Percentiles rank a stretch among this genome's conserved stretches.
Evolutionary conservation across 2,329 filamentous ascomycete genomes (phyloP).

Genomic region (Penicillium sp.): DNA sequence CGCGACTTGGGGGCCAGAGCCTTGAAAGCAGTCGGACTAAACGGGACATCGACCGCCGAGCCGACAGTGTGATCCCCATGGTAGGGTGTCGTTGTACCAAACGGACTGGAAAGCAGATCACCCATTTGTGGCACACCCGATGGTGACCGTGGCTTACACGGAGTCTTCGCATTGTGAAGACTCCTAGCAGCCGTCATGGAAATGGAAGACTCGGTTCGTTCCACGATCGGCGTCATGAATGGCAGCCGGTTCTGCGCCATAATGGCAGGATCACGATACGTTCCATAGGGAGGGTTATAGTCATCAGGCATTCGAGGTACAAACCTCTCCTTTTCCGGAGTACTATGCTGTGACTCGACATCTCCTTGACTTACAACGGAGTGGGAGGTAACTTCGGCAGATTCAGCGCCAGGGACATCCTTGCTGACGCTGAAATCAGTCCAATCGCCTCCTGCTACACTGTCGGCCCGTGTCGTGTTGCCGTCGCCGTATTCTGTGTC

Average conservation of each 20-base stretch:
- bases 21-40: slow-evolving; percentile 49
- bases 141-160: slow-evolving; percentile 63
- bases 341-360: slow-evolving; percentile 42
- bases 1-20: slow-evolving; percentile 33
- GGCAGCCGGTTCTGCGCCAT: slow-evolving; percentile 88
- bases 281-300: slow-evolving; percentile 77
- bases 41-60: slow-evolving; percentile 42
- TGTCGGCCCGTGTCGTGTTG: slow-evolving; percentile 57
- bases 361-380: slow-evolving; percentile 35
- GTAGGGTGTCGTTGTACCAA: slow-evolving; percentile 68
- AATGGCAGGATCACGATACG: slow-evolving; percentile 79
- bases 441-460: slow-evolving; percentile 73
- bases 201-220: slow-evolving; percentile 89
- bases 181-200: slow-evolving; percentile 62
- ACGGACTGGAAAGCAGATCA: slow-evolving; percentile 70
- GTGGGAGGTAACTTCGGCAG: slow-evolving; percentile 28
- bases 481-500: slow-evolving; percentile 50
- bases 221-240: slow-evolving; percentile 98
- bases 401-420: slow-evolving; percentile 63
- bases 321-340: slow-evolving; percentile 50
- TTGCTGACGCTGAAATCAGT: slow-evolving; percentile 82
- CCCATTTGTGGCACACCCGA: slow-evolving; percentile 45
- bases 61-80: slow-evolving; percentile 50
- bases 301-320: slow-evolving; percentile 79
- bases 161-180: slow-evolving; percentile 74